Evolutionary conservation across 2,329 filamentous ascomycete genomes (phyloP).

Genomic region (Epichloe coenophiala): DNA sequence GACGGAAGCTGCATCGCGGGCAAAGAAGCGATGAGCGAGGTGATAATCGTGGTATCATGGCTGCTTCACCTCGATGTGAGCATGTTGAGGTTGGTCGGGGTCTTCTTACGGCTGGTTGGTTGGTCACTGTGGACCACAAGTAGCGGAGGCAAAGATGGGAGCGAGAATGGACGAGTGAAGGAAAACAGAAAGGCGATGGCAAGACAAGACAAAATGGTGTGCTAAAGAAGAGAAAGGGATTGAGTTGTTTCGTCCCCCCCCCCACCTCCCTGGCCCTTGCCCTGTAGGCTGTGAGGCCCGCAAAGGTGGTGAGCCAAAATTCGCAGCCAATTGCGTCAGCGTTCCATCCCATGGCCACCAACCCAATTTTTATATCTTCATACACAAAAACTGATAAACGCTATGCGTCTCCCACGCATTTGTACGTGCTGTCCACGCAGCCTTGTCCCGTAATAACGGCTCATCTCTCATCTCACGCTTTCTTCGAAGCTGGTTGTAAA

Average conservation of each 20-base stretch:
- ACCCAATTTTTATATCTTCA: neutral
- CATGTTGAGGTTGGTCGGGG: neutral
- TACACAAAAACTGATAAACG: neutral
- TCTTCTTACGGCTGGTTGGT: neutral
- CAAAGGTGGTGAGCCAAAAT: slow-evolving; percentile 1
- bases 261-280: too few relatives aligned
- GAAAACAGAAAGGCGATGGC: too few relatives aligned
- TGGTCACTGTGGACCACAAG: neutral
- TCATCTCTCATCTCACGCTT: too few relatives aligned
- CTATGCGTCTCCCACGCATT: neutral
- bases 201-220: too few relatives aligned
- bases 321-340: slow-evolving; percentile 5
- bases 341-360: slow-evolving; percentile 4
- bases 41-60: slow-evolving; percentile 24
- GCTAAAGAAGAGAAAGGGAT: too few relatives aligned
- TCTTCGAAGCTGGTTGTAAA: neutral
- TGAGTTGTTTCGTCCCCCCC: too few relatives aligned
- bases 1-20: slow-evolving; percentile 16
- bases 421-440: too few relatives aligned
- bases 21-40: slow-evolving; percentile 19
- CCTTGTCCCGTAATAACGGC: too few relatives aligned
- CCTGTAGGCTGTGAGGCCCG: too few relatives aligned
- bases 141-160: too few relatives aligned
- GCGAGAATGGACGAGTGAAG: too few relatives aligned
- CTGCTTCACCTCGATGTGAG: slow-evolving; percentile 1